Evolutionary conservation across 1,284 basidiomycete genomes (phyloP).

Genomic region (Rhodotorula sp.): DNA sequence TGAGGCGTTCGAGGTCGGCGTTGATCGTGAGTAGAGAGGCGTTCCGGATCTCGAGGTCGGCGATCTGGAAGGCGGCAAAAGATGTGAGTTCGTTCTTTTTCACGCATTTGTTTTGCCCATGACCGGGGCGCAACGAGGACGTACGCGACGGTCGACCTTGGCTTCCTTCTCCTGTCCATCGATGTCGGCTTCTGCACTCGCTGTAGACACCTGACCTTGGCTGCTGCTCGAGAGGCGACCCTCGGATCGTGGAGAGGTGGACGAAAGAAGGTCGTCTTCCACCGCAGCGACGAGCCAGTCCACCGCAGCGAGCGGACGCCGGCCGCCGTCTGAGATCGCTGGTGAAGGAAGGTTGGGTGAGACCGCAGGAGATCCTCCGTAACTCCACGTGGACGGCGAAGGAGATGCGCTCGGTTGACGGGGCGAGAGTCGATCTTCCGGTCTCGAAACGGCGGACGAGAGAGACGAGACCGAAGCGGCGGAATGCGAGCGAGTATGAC

Average conservation of each 20-base stretch:
- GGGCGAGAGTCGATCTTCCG: not conserved
- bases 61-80: slow-evolving; percentile 40
- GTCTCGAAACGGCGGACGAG: slow-evolving; percentile 5
- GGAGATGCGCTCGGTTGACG: not conserved
- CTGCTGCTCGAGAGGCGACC: slow-evolving; percentile 5
- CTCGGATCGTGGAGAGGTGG: not conserved
- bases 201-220: not conserved
- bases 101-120: too few species aligned
- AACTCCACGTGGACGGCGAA: not conserved
- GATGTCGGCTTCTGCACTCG: not conserved
- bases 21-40: slow-evolving; percentile 52
- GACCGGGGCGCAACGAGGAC: not conserved
- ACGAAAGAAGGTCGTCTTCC: not conserved
- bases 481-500: slow-evolving; percentile 14
- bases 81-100: not conserved
- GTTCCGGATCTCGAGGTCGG: slow-evolving; percentile 53
- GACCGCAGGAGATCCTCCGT: not conserved
- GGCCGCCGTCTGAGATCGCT: not conserved
- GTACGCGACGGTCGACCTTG: slow-evolving; percentile 24
- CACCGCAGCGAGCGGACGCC: not conserved
- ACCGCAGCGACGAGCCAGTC: slow-evolving; percentile 9
- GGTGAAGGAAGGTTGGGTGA: not conserved
- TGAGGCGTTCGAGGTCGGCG: slow-evolving; percentile 49
- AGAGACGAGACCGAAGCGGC: slow-evolving; percentile 12
- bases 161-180: slow-evolving; percentile 28